A percentile compares a stretch with the other conserved stretches of the same genome.
phyloP scores from a whole-genome alignment of 2,329 filamentous ascomycete genomes.

The Penicillium brevicompactum region DNA sequence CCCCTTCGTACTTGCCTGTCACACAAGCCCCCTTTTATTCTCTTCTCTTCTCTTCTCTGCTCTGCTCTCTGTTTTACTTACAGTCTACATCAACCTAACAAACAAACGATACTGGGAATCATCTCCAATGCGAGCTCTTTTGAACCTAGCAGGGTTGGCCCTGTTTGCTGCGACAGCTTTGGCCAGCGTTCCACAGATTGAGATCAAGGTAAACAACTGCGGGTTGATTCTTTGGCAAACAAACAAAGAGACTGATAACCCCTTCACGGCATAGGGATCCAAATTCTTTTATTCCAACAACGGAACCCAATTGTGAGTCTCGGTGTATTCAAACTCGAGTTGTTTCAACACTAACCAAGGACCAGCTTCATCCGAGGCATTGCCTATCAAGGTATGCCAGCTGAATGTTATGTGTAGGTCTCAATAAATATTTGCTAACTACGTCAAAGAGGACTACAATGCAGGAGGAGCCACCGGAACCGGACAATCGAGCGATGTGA shows the following conservation, averaged over 20 bases:
- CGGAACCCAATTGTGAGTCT: conserved; percentile 7
- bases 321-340: too few species aligned
- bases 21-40: not conserved
- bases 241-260: not conserved
- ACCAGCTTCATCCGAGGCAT: conserved; percentile 9
- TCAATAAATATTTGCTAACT: not conserved
- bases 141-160: not conserved
- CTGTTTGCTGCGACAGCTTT: not conserved
- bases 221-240: not conserved
- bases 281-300: conserved; percentile 10
- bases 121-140: not conserved
- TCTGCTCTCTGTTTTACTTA: not conserved
- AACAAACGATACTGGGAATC: not conserved
- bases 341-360: not conserved
- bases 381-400: conserved; percentile 5
- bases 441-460: conserved; percentile 3
- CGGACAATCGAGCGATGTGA: conserved; percentile 45
- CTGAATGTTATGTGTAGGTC: not conserved
- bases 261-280: not conserved
- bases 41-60: not conserved
- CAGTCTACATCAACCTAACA: not conserved
- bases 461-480: conserved; percentile 1
- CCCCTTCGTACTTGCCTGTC: not conserved
- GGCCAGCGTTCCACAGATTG: conserved; percentile 2
- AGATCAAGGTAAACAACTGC: conserved; percentile 4